Evolutionary conservation across 1,284 basidiomycete species (phyloP), one percentile per base, ranked within the genome.

Genomic region (Boletus subluridellus): DNA sequence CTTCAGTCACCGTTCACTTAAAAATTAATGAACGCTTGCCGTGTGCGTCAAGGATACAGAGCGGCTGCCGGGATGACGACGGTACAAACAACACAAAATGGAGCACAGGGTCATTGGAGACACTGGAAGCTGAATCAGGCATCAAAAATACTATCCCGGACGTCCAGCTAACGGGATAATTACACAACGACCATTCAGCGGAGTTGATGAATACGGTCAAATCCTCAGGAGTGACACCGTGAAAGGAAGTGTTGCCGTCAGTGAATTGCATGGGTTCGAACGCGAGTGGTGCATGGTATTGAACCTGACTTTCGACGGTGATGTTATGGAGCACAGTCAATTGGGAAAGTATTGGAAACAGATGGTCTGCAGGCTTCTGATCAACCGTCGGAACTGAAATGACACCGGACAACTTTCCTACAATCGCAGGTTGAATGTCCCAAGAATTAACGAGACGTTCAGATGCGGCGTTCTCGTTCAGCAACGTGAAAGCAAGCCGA

Each of bases 31-130:
- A 49, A 44, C 41, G 64, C 76, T 62, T 60, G 87, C 92, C 83
- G 49, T 82, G 69, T 12, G 75, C 63, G 58, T 86, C 77, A 2
- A 92, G 76, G 21, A 96, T 87, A 30, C 77, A 74, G 57, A 99
- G 74, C 1, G 96, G 94, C 24, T 85, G 77, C 61, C 86, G 85
- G 8, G 68, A 66, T 2, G 78, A 71, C 0, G 90, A 89, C 0
- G 97, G 96, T 2, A 98, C 79, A 72, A 95, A 99, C 2, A 98
- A 76, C 50, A 99, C 75, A 69, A 99, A 96, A 71, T 98, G 92
- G 1, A 99, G 76, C 0, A 97, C 94, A 5, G 93, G 94, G 65
- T 97, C 93, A 63, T 92, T 93, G 12, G 92, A 93, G 1, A 87
- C 85, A 60, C 88, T 86, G 0, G 89, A 91, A 17, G 91, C 91